phyloP scores from a whole-genome alignment of 495 filamentous ascomycete species.

The Xylaria acuta region DNA sequence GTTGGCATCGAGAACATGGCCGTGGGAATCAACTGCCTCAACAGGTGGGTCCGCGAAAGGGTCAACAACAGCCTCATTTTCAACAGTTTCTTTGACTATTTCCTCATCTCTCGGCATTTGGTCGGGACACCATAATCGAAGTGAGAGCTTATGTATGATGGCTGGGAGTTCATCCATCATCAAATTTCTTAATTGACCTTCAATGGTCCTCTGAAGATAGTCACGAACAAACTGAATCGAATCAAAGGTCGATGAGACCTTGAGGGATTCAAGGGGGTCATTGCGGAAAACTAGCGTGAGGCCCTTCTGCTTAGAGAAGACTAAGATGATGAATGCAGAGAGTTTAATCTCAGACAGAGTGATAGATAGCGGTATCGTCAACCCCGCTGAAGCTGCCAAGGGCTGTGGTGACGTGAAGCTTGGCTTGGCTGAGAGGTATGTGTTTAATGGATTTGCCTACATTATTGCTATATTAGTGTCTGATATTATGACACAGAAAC shows the following conservation, averaged over 20 bases:
- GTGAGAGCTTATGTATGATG: constrained; percentile 91
- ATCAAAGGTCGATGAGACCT: constrained; percentile 98
- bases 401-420: constrained; percentile 91
- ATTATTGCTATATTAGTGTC: constrained; percentile 53
- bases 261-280: constrained; percentile 95
- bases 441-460: constrained; percentile 93
- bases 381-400: constrained; percentile 87
- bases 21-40: constrained; percentile 76
- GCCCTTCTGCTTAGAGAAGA: constrained; percentile 96
- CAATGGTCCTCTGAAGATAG: constrained; percentile 95
- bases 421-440: constrained; percentile 88
- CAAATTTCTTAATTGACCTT: constrained; percentile 86
- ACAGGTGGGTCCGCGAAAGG: constrained; percentile 80
- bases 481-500: constrained; percentile 43
- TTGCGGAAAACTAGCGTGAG: constrained; percentile 96
- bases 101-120: constrained; percentile 67
- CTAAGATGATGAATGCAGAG: constrained; percentile 96
- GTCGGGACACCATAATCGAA: constrained; percentile 89
- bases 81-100: constrained; percentile 52
- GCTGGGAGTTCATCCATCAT: constrained; percentile 98
- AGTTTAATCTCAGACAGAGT: constrained; percentile 95
- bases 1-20: constrained; percentile 74
- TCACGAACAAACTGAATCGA: constrained; percentile 98
- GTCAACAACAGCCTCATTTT: constrained; percentile 65
- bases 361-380: constrained; percentile 96